A percentile compares a stretch with the other conserved stretches of the same genome.
These are phyloP conservation scores for Metarhizium humberi DNA, from an alignment of 2,329 filamentous ascomycete species.

Conservation along the genomic window DNA sequence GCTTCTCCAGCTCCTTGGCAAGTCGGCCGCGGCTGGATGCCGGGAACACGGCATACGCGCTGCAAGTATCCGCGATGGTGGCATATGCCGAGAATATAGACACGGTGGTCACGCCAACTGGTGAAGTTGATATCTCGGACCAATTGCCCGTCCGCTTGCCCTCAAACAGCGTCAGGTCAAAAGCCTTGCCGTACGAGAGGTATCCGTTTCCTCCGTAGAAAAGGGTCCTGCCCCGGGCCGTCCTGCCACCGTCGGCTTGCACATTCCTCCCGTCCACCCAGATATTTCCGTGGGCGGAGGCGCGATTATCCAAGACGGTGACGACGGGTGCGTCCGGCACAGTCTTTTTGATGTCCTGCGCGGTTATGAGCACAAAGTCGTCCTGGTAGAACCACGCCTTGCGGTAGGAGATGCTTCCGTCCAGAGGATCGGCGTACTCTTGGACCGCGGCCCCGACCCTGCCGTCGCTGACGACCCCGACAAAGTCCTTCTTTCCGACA, in stretches of 20 bases:
- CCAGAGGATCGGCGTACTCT: slow-evolving; percentile 12
- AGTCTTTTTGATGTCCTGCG: slow-evolving; percentile 7
- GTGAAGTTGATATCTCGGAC: slow-evolving; percentile 14
- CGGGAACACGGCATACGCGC: slow-evolving; percentile 12
- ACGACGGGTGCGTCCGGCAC: slow-evolving; percentile 5
- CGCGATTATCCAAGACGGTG: slow-evolving; percentile 14
- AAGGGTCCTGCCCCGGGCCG: slow-evolving; percentile 4
- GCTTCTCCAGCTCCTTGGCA: slow-evolving; percentile 4
- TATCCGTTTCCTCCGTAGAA: slow-evolving; percentile 15
- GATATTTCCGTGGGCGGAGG: slow-evolving; percentile 5
- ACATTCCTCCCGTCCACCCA: slow-evolving; percentile 6
- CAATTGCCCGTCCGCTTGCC: slow-evolving; percentile 13
- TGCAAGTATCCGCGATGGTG: slow-evolving; percentile 4
- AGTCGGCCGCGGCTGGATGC: slow-evolving; percentile 7
- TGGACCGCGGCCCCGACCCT: slow-evolving; percentile 10
- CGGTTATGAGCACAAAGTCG: slow-evolving; percentile 12
- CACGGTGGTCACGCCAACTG: slow-evolving; percentile 6
- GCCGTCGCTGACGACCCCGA: slow-evolving; percentile 15
- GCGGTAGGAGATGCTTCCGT: slow-evolving; percentile 11
- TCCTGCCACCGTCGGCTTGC: neutral
- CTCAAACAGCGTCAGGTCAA: slow-evolving; percentile 10
- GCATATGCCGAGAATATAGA: slow-evolving; percentile 15
- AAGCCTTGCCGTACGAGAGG: slow-evolving; percentile 10
- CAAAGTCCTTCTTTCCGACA: slow-evolving; percentile 12
- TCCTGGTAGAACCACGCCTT: slow-evolving; percentile 14